Base-by-base conservation (phyloP, 2,329 filamentous ascomycete species). In the Trichoderma asperellum region DNA sequence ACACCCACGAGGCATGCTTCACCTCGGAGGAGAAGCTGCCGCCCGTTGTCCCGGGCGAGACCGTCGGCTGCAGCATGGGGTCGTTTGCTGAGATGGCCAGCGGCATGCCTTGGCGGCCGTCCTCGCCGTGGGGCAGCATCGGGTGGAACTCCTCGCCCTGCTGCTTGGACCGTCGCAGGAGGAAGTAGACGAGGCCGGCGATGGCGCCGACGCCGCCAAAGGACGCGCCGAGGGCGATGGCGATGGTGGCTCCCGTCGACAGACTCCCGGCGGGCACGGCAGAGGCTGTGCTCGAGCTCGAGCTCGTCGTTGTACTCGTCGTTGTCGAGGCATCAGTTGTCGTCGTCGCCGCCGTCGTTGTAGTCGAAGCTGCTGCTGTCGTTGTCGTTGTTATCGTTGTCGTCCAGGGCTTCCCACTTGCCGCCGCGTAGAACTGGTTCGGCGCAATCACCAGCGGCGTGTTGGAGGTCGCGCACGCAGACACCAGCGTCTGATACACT, bases 401-500 rank as follows among this genome's bases (percentile, higher is more conserved):
- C 61, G 71, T 60, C 27, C 47, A 53, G 32, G 66, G 21, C n/a
- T 34, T 37, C n/a, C 68, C 47, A 7, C 62, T 58, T 4, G 43
- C 64, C 10, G 53, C 69, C 2, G 40, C 58, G 59, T 70, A 63
- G 12, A 70, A 66, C 24, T 82, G 77, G 29, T 76, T 72, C 73
- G 83, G 76, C 18, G 77, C 77, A 0, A 88, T 73, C 32, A 73
- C 74, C 24, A 87, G 74, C 0, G 81, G 81, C 8, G 83, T 85
- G 2, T 78, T 74, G 0, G 83, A 85, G 29, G 79, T 75, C 2
- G 75, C 72, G 73, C 86, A 88, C 12, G 84, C 83, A 16, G 73
- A 73, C 2, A 73, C 70, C 78, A 87, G 80, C 4, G 76, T 83
- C 7, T 76, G 73, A 72, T 84, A 87, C 18, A 84, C 83, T 18